Base-by-base conservation (phyloP, 441 rosid genomes). In the Pelargonium fulgidum region DNA sequence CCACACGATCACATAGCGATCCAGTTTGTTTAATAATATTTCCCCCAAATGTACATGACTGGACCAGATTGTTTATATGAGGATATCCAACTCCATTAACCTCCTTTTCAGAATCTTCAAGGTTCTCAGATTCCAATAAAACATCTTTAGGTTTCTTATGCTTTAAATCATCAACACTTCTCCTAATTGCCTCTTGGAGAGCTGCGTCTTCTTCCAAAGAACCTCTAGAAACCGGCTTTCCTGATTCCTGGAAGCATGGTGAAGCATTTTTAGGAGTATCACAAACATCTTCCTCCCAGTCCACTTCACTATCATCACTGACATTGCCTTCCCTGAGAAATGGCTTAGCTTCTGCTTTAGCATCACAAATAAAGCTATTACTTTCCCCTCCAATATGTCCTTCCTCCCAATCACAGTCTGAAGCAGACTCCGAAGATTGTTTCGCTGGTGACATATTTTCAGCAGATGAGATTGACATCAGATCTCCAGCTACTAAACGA, bases 141-240 rank as follows among this genome's bases (percentile, higher is more conserved):
- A 76, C 62, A 69, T 67, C 45, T 70, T 72, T 71, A 59, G 70
- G 75, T 66, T 77, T 59, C 65, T 76, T 75, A 71, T 66, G 74
- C 68, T 72, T 82, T 36, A 75, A 47, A 71, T 89, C 96, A 70
- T 78, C 76, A 73, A 89, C 89, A 81, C 98, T 94, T 84, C 91
- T 90, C 82, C 86, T 77, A 71, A 94, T 85, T 69, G 98, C 99
- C 85, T 90, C 92, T 76, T 84, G 89, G 71, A 89, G 82, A 77
- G 86, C 88, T 78, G 91, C 84, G 78, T 92, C 96, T 79, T 94
- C 99, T 82, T 87, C 85, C 71, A 82, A 59, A 76, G 73, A 62
- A 67, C 97, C 95, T 81, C 75, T 86, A 42, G 93, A 87, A 70
- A 82, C 68, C 11, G 77, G 65, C 73, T 74, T 77, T 22, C 68